These are phyloP conservation scores for Tripterygium wilfordii DNA, from an alignment of 177 flowering plant species.

Conservation along the genomic window DNA sequence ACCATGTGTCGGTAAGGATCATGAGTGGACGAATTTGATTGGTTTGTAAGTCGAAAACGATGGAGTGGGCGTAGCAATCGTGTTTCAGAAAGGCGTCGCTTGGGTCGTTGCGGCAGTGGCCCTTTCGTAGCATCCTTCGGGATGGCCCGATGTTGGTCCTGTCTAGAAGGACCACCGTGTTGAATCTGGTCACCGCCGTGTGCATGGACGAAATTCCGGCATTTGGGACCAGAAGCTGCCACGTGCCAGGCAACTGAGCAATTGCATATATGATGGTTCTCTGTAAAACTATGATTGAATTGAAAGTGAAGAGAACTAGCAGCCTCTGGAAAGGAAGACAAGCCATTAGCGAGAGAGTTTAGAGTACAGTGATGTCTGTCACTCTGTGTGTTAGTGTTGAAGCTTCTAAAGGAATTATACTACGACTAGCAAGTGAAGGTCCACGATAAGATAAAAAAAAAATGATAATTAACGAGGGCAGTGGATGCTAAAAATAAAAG, in stretches of 20 bases:
- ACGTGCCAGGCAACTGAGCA: slow-evolving; percentile 55
- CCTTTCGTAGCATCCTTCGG: slow-evolving; percentile 30
- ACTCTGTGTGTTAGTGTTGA: no score
- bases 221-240: slow-evolving; percentile 54
- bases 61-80: slow-evolving; percentile 92
- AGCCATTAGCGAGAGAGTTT: not conserved
- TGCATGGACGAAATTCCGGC: slow-evolving; percentile 79
- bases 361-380: no score
- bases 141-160: slow-evolving; percentile 72
- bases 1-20: slow-evolving; percentile 92
- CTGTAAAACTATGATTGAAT: not conserved
- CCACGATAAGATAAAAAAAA: no score
- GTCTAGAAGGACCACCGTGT: slow-evolving; percentile 69
- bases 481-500: no score
- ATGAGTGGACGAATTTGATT: slow-evolving; percentile 62
- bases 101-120: slow-evolving; percentile 48
- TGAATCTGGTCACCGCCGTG: slow-evolving; percentile 70
- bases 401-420: no score
- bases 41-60: slow-evolving; percentile 47
- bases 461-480: no score
- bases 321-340: not conserved
- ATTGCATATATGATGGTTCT: slow-evolving; percentile 1
- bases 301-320: not conserved
- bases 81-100: slow-evolving; percentile 35
- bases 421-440: no score